These are phyloP conservation scores for Aspergillus carlsbadensis DNA, from an alignment of 495 filamentous ascomycete genomes.

Conservation along the genomic window DNA sequence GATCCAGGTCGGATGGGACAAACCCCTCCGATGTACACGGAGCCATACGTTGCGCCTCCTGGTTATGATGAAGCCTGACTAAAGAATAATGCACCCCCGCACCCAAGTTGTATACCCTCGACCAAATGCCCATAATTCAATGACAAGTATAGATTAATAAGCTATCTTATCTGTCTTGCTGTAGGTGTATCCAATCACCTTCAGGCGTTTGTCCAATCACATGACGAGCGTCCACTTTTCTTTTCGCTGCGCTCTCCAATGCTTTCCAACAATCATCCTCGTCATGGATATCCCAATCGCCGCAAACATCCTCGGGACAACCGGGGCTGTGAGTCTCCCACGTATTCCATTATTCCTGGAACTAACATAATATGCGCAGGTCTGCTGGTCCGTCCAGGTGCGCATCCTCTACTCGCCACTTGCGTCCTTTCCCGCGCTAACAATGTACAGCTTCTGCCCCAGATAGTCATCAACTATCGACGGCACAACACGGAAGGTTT, in stretches of 20 bases:
- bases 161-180: too few species aligned
- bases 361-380: not conserved
- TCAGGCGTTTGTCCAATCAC: too few species aligned
- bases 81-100: too few species aligned
- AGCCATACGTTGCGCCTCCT: too few species aligned
- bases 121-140: too few species aligned
- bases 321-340: not conserved
- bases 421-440: not conserved
- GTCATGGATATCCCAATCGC: slow-evolving; percentile 2
- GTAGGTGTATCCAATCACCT: too few species aligned
- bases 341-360: not conserved
- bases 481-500: slow-evolving; percentile 58
- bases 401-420: not conserved
- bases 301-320: slow-evolving; percentile 1
- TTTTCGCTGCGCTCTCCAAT: too few species aligned
- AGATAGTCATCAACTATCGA: slow-evolving; percentile 63
- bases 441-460: slow-evolving; percentile 55
- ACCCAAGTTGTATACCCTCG: too few species aligned
- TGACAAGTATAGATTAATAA: too few species aligned
- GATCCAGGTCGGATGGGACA: not conserved
- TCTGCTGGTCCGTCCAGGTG: slow-evolving; percentile 56
- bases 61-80: too few species aligned
- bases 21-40: not conserved
- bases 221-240: too few species aligned
- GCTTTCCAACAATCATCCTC: too few species aligned